Conservation (phyloP, 1,139 yeast species). For the Debaryomyces subglobosus region DNA sequence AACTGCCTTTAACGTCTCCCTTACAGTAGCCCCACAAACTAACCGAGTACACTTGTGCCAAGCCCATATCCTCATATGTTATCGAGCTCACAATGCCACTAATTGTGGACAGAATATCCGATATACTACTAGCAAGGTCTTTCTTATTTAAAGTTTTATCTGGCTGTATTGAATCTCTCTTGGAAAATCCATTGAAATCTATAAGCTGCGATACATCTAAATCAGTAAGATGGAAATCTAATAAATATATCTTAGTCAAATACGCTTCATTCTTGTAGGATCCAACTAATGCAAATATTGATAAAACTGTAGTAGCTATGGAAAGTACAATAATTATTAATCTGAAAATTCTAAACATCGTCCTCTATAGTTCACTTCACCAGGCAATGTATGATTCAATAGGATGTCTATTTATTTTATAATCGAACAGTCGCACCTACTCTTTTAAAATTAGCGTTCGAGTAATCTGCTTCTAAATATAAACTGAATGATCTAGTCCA, state of each 20-base stretch:
- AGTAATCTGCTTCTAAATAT: neutral
- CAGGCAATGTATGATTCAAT: neutral
- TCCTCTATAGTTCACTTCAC: neutral
- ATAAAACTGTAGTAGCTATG: constrained; percentile 35
- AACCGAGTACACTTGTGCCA: constrained; percentile 63
- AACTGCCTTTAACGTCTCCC: constrained; percentile 38
- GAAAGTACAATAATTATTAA: constrained; percentile 38
- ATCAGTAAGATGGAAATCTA: constrained; percentile 40
- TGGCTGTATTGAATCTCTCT: constrained; percentile 10
- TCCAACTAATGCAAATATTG: constrained; percentile 46
- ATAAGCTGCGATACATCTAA: constrained; percentile 38
- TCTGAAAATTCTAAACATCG: constrained; percentile 40
- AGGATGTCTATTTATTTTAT: neutral
- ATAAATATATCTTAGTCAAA: constrained; percentile 40
- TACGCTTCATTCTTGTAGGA: constrained; percentile 40
- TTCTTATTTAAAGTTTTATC: neutral
- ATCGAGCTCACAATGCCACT: constrained; percentile 17
- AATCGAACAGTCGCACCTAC: neutral
- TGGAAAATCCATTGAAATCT: constrained; percentile 15
- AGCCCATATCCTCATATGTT: constrained; percentile 42
- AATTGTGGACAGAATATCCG: neutral
- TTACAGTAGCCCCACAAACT: constrained; percentile 79
- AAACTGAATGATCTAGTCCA: neutral
- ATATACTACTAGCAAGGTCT: neutral
- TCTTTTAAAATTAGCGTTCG: neutral